Evolutionary conservation across 306 rosid species (phyloP), one percentile per base, ranked within the genome.

Genomic region (Morella rubra): DNA sequence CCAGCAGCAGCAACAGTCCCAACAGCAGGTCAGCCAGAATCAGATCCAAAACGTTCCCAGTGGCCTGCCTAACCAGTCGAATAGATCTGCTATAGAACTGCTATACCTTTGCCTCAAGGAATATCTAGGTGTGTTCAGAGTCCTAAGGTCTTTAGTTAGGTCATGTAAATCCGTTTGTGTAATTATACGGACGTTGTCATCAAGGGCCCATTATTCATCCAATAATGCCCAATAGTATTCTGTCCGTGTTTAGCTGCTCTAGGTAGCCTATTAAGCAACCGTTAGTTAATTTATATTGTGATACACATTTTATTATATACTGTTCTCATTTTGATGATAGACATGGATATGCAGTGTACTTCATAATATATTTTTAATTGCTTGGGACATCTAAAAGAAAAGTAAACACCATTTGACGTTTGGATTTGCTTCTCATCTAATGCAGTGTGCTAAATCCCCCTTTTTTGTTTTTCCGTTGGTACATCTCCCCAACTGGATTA

Each of bases 111-210:
- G 90, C 99, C 99, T 71, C 98, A 80, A 86, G 99, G 98, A 89
- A 75, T 88, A 87, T 95, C 97, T 92, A 95, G 99, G 99, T 95
- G 84, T 89, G 97, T 95, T 85, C 90, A 85, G 97, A 87, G 93
- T 83, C 87, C 85, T 87, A 88, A 86, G 89, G 88, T 87, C 84
- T 85, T 87, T 79, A 75, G 81, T 81, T 80, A 84, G 89, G 84
- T 85, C 66, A 37, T 82, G 84, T 81, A 80, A 85, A 79, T 81
- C 59, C 67, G 61, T 81, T 83, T 69, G 74, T 77, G 75, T 86
- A 74, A 81, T 81, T 80, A 73, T 66, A 62, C 22, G 77, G 84
- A 73, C 81, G 81, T 59, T 82, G 68, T 81, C 78, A 74, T 80
- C 61, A 20, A 70, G 69, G 64, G 76, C 81, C 59, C 73, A 77